These are phyloP conservation scores for Colletotrichum sansevieriae DNA, from an alignment of 2,329 filamentous ascomycete genomes.

Conservation along the genomic window DNA sequence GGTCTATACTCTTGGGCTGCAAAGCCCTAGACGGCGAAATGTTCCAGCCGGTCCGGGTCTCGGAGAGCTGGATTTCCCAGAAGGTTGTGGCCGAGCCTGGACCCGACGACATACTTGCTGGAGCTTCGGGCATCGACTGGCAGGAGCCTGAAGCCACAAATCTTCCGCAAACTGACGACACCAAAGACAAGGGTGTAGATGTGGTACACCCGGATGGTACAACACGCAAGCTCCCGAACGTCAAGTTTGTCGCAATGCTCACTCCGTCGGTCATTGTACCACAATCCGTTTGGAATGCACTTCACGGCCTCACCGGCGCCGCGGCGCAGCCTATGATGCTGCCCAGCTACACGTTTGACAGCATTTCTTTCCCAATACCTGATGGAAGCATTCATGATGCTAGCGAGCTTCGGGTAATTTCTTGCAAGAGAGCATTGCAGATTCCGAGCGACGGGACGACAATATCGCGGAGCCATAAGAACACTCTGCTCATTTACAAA, in stretches of 20 bases:
- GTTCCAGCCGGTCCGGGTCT: slow-evolving; percentile 76
- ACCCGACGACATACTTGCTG: slow-evolving; percentile 56
- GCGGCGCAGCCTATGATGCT: slow-evolving; percentile 55
- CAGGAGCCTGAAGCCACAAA: slow-evolving; percentile 77
- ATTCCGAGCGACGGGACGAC: slow-evolving; percentile 53
- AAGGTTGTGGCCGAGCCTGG: slow-evolving; percentile 66
- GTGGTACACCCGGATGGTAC: slow-evolving; percentile 61
- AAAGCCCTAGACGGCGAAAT: slow-evolving; percentile 58
- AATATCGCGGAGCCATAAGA: slow-evolving; percentile 60
- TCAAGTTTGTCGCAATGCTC: slow-evolving; percentile 81
- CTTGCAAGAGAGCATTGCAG: slow-evolving; percentile 60
- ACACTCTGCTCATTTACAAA: slow-evolving; percentile 78
- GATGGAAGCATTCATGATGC: slow-evolving; percentile 65
- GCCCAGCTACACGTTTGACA: slow-evolving; percentile 66
- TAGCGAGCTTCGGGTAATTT: slow-evolving; percentile 69
- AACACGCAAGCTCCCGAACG: slow-evolving; percentile 72
- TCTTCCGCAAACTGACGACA: slow-evolving; percentile 61
- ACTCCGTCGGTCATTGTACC: slow-evolving; percentile 81
- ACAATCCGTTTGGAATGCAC: slow-evolving; percentile 70
- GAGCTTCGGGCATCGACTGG: slow-evolving; percentile 71
- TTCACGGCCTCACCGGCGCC: slow-evolving; percentile 69
- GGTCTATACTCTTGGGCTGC: slow-evolving; percentile 78
- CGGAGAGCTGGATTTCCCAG: slow-evolving; percentile 79
- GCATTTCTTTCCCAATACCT: slow-evolving; percentile 67
- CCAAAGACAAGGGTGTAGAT: slow-evolving; percentile 65